A percentile compares a stretch with the other conserved stretches of the same genome.
phyloP scores from a whole-genome alignment of 495 filamentous ascomycete species.

The Penicillium flavigenum region DNA sequence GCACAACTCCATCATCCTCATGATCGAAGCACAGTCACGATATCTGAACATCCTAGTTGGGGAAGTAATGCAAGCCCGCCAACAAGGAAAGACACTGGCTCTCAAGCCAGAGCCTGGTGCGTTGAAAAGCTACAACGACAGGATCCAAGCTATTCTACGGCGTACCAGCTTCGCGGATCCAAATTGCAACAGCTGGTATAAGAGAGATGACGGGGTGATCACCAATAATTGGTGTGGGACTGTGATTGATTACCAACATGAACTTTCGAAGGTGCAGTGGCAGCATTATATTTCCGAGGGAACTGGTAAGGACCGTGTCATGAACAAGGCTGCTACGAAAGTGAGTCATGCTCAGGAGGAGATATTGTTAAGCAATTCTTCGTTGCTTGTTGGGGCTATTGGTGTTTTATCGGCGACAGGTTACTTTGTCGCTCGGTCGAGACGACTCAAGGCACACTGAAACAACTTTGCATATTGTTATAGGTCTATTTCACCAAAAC shows the following conservation, averaged over 20 bases:
- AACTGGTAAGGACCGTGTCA: slow-evolving; percentile 31
- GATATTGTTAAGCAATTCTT: slow-evolving; percentile 32
- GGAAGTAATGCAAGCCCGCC: slow-evolving; percentile 38
- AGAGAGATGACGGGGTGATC: slow-evolving; percentile 50
- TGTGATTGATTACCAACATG: slow-evolving; percentile 51
- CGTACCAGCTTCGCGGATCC: slow-evolving; percentile 52
- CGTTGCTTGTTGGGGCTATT: slow-evolving; percentile 35
- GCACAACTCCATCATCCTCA: slow-evolving; percentile 57
- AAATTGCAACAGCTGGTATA: slow-evolving; percentile 58
- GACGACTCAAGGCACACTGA: neutral
- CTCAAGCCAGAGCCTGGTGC: slow-evolving; percentile 38
- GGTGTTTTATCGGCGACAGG: slow-evolving; percentile 24
- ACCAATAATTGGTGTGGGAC: slow-evolving; percentile 58
- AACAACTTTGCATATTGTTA: neutral
- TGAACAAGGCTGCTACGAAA: slow-evolving; percentile 32
- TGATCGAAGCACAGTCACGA: slow-evolving; percentile 58
- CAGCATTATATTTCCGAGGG: slow-evolving; percentile 47
- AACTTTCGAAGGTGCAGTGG: slow-evolving; percentile 46
- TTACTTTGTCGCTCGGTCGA: slow-evolving; percentile 16
- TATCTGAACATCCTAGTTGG: slow-evolving; percentile 51
- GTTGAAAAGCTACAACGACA: slow-evolving; percentile 45
- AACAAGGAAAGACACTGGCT: slow-evolving; percentile 35
- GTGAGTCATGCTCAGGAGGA: slow-evolving; percentile 49
- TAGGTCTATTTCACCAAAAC: too few species aligned
- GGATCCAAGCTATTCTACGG: slow-evolving; percentile 45